Evolutionary conservation across 352 stramenopile genomes (phyloP).

Genomic region (Vaucheria bursata): DNA sequence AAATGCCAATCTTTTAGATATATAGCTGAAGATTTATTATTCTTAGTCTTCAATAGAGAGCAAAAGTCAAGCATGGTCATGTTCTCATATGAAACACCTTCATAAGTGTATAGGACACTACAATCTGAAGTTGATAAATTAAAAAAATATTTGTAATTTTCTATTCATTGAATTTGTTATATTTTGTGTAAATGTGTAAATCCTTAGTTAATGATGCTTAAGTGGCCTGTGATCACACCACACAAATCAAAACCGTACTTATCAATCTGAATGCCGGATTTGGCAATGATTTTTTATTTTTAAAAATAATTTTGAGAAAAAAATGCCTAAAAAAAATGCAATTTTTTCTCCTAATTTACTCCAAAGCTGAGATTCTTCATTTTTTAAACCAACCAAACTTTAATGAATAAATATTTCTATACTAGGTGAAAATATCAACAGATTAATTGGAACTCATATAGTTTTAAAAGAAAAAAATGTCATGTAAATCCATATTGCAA

Average conservation of each 20-base stretch:
- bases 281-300: too few species aligned
- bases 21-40: background rate
- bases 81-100: background rate
- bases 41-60: background rate
- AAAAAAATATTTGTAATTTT: background rate
- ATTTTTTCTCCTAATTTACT: too few species aligned
- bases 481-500: background rate
- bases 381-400: too few species aligned
- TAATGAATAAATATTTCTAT: too few species aligned
- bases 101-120: background rate
- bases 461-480: background rate
- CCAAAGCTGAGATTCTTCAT: too few species aligned
- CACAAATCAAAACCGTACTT: too few species aligned
- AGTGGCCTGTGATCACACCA: too few species aligned
- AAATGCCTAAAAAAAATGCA: too few species aligned
- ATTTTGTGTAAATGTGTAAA: background rate
- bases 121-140: background rate
- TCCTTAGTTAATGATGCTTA: background rate
- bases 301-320: too few species aligned
- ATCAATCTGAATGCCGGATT: too few species aligned
- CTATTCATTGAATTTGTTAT: background rate
- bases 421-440: background rate
- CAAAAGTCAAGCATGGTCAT: background rate
- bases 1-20: constrained; percentile 50
- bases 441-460: background rate